phyloP scores from a whole-genome alignment of 2,329 filamentous ascomycete genomes.

The Epichloe festucae region DNA sequence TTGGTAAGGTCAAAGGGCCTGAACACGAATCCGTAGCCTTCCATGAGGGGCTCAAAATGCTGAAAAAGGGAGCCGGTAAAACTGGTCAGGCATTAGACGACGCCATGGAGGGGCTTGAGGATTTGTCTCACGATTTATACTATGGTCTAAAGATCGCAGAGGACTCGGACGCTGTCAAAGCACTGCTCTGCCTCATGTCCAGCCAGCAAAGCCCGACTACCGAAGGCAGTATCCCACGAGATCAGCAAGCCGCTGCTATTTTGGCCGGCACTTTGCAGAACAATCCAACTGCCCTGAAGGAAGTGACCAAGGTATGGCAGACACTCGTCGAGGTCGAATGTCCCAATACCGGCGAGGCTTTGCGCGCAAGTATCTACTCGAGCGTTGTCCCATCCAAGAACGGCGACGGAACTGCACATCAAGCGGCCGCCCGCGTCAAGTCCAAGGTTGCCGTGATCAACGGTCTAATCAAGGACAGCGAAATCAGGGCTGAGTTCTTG shows the following conservation, averaged over 20 bases:
- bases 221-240: conserved; percentile 22
- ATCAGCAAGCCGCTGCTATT: conserved; percentile 42
- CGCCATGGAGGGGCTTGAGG: conserved; percentile 45
- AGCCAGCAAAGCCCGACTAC: conserved; percentile 13
- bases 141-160: conserved; percentile 52
- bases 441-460: conserved; percentile 38
- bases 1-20: conserved; percentile 44
- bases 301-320: conserved; percentile 36
- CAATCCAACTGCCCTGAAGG: conserved; percentile 46
- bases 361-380: conserved; percentile 28
- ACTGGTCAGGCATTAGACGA: conserved; percentile 27
- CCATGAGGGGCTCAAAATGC: conserved; percentile 30
- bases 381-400: conserved; percentile 22
- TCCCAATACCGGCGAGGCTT: conserved; percentile 12
- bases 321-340: conserved; percentile 27
- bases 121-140: conserved; percentile 56
- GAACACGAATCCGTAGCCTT: conserved; percentile 18
- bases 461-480: conserved; percentile 40
- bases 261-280: conserved; percentile 49
- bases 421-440: conserved; percentile 18
- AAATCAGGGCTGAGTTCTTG: conserved; percentile 43
- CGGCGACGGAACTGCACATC: conserved; percentile 10
- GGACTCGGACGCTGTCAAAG: conserved; percentile 37
- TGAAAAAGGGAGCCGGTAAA: conserved; percentile 30
- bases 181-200: conserved; percentile 44